Evolutionary conservation across 1,284 basidiomycete genomes (phyloP).

Genomic region (Wallemia mellicola): DNA sequence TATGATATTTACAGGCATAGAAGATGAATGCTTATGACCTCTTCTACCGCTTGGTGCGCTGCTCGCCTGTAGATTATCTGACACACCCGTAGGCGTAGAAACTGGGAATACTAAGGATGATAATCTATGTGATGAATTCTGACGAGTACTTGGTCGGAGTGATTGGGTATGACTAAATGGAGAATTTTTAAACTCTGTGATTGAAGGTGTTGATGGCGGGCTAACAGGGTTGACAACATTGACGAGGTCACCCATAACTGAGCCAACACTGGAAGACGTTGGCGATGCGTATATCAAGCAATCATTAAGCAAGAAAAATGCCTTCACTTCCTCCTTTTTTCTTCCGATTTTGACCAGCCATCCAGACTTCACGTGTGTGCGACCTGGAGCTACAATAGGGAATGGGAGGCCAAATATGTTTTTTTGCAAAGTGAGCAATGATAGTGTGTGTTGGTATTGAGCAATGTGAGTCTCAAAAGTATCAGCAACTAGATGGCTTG

Average conservation of each 20-base stretch:
- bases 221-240: background rate
- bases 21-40: constrained; percentile 12
- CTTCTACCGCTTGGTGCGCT: background rate
- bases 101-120: background rate
- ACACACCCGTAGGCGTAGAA: background rate
- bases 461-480: constrained; percentile 47
- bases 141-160: background rate
- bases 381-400: constrained; percentile 41
- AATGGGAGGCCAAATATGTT: constrained; percentile 41
- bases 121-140: background rate
- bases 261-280: constrained; percentile 11
- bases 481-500: constrained; percentile 32
- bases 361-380: constrained; percentile 39
- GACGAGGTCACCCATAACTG: constrained; percentile 2
- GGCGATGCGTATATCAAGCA: constrained; percentile 44
- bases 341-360: constrained; percentile 12
- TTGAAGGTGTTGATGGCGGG: background rate
- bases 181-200: background rate
- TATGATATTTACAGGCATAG: constrained; percentile 19
- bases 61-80: background rate
- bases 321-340: constrained; percentile 18
- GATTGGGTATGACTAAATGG: background rate
- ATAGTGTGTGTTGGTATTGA: constrained; percentile 38
- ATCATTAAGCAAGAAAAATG: constrained; percentile 54
- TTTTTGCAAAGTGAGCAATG: constrained; percentile 41